Evolutionary conservation across 805 yeast species (phyloP), one percentile per base, ranked within the genome.

Genomic region (Phaffomyces antillensis): DNA sequence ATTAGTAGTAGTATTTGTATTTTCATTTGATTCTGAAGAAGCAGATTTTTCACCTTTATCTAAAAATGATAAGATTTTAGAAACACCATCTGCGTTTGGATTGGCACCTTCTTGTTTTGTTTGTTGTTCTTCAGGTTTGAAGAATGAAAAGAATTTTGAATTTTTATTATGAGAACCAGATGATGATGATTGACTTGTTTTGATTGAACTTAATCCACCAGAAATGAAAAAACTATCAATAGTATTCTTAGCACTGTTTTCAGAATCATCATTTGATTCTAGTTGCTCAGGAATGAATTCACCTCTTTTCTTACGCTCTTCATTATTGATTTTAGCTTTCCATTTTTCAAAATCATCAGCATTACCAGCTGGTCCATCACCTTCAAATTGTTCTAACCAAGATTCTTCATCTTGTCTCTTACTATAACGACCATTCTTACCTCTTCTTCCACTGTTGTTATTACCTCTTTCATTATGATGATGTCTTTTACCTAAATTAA

Each of bases 291-390:
- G 42, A 12, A 41, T 44, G n/a, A 46, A 34, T 12, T 58, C 54
- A 25, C 66, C 67, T 42, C 60, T 59, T 43, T 64, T 65, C 37
- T 53, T 57, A 44, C 63, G 63, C 39, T 65, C 70, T 44, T 62
- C 55, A 40, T 58, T 65, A 44, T 60, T 66, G 60, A 67, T 62
- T 52, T 60, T 62, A 3, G 65, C 62, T 48, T 62, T 69, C 66
- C 68, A 68, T 28, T 60, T 52, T 49, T 69, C 75, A 49, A 70
- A 70, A 49, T 68, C 73, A 15, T 59, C 63, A 25, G 63, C 60
- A 42, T 44, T 42, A 7, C 48, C 51, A 36, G 52, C 53, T 11
- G 55, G 56, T 5, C 48, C 51, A 37, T 49, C 55, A 33, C 45
- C 48, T 3, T 55, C 60, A 36, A 49, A 38, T 23, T 53, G 55